Evolutionary conservation across 495 filamentous ascomycete species (phyloP).

Genomic region (Neurospora intermedia): DNA sequence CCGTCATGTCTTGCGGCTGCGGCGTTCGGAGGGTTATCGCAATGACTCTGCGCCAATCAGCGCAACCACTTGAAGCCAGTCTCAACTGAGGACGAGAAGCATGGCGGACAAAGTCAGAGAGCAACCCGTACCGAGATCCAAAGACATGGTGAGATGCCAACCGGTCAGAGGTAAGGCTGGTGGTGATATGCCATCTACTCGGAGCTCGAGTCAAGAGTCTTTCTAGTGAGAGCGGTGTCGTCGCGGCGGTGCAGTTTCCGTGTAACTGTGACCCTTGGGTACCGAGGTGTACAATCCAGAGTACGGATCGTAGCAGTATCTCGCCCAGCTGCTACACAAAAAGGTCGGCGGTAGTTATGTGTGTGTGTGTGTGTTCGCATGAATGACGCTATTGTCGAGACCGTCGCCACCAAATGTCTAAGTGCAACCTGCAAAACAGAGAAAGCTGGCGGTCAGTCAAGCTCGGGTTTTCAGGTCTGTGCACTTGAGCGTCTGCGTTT

Average conservation of each 20-base stretch:
- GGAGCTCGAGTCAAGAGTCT: neutral
- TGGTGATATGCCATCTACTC: neutral
- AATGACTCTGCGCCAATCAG: neutral
- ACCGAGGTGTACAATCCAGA: neutral
- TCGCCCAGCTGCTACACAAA: neutral
- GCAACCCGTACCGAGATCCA: neutral
- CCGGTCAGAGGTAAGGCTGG: neutral
- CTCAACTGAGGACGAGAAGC: neutral
- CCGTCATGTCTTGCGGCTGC: neutral
- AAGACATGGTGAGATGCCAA: neutral
- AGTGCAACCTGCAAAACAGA: neutral
- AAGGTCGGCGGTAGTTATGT: neutral
- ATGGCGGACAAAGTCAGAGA: neutral
- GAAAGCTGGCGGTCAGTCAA: neutral
- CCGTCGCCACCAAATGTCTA: neutral
- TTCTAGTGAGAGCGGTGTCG: neutral
- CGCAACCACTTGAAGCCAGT: neutral
- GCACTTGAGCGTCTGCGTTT: neutral
- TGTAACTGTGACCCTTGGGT: neutral
- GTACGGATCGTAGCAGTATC: neutral
- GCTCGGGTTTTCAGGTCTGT: neutral
- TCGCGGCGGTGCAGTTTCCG: neutral
- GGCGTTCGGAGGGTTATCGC: neutral
- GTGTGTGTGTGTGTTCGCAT: neutral
- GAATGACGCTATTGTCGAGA: neutral